Conservation (phyloP, 2,329 filamentous ascomycete genomes). For the Venturia effusa region DNA sequence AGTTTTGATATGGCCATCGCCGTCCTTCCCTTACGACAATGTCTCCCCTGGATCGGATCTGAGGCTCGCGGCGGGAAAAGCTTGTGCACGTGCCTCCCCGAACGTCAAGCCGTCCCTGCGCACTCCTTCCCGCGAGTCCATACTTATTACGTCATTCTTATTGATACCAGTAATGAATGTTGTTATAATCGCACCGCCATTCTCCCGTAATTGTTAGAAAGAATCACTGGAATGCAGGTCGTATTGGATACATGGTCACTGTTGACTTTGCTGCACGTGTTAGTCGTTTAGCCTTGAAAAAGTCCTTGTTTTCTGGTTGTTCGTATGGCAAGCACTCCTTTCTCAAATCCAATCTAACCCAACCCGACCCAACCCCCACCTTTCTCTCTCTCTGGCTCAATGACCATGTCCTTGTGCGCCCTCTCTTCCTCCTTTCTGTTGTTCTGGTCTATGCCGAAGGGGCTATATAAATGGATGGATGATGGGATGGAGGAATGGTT, state of each 20-base stretch:
- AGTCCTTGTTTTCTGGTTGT: not conserved
- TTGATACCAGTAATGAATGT: not conserved
- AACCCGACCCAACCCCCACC: too few relatives aligned
- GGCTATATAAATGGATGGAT: not conserved
- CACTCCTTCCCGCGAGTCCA: not conserved
- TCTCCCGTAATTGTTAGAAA: not conserved
- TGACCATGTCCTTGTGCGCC: not conserved
- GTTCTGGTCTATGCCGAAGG: not conserved
- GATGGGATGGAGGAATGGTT: not conserved
- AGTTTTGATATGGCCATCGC: constrained; percentile 5
- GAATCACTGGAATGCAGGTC: not conserved
- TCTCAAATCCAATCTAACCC: too few relatives aligned
- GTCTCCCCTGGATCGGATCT: not conserved
- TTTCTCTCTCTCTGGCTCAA: not conserved
- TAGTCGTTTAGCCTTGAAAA: not conserved
- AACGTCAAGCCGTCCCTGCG: not conserved
- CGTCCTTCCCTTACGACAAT: not conserved
- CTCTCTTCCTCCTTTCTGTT: not conserved
- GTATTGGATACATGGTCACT: not conserved
- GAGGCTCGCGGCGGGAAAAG: not conserved
- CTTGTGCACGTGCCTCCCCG: not conserved
- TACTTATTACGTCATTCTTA: not conserved
- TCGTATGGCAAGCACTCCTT: not conserved
- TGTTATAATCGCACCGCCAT: not conserved
- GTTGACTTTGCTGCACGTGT: not conserved